Evolutionary conservation across 345 rosid genomes (phyloP), one percentile per base, ranked within the genome.

Genomic region (Eucalyptus sp.): DNA sequence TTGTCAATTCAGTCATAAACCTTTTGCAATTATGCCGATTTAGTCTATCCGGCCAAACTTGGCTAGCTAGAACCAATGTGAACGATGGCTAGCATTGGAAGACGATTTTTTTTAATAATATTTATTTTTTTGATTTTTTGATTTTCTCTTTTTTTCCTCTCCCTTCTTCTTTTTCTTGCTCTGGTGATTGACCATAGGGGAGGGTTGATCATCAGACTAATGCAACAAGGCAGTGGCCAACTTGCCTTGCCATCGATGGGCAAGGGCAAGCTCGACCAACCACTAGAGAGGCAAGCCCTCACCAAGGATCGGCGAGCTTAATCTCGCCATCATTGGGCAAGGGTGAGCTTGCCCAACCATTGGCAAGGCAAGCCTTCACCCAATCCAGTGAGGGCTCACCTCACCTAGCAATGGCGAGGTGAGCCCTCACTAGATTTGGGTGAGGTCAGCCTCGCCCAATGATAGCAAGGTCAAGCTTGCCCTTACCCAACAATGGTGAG

Each of bases 41-140:
- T 0, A 52, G 4, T 52, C 58, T 5, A 52, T 52, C 4, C 0
- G 0, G 2, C 4, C 24, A 52, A 52, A 18, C 18, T 52, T 52
- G 56, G 24, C 24, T 52, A 0, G 56, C 56, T 52, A 52, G 10
- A 24, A 52, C 10, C 10, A 0, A 52, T 2, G 0, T 52, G 10
- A 9, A 52, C 4, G 1, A 10, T 0, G 0, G 2, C 0, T 17
- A 2, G 56, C 56, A 52, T 0, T 7, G 0, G 24, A 0, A 52
- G 0, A 18, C 0, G 0, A 52, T 18, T 52, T 51, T 51, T 44
- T 44, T 44, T 44, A 44, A 8, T 44, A 52, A 17, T 18, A 52
- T 18, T 16, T 51, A 44, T 44, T 44, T 8, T 44, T 44, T 2
- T 46, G 1, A 46, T 10, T 46, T 46, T 46, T 46, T 2, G 2